Evolutionary conservation across 1,284 basidiomycete genomes (phyloP).

Genomic region (Puccinia polysora): DNA sequence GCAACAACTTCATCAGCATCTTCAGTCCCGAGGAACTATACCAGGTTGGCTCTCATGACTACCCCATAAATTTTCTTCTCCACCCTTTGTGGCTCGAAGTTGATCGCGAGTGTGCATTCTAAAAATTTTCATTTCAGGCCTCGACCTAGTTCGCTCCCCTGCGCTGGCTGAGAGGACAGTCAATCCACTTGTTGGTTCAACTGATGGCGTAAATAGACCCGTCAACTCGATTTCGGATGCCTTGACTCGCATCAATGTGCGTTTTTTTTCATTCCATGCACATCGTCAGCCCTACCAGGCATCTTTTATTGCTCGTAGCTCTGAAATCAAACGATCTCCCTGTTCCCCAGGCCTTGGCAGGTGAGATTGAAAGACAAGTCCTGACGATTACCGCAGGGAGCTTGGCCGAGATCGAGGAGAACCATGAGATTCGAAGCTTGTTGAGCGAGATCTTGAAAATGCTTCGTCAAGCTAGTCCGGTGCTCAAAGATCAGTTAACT

Average conservation of each 20-base stretch:
- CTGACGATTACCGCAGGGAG: too few relatives aligned
- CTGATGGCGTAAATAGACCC: not conserved
- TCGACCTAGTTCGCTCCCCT: not conserved
- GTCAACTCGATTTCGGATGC: not conserved
- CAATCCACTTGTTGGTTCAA: not conserved
- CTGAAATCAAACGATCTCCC: not conserved
- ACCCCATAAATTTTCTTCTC: too few relatives aligned
- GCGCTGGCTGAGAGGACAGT: not conserved
- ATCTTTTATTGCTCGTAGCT: not conserved
- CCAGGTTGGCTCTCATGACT: not conserved
- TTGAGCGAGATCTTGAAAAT: too few relatives aligned
- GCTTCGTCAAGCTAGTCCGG: too few relatives aligned
- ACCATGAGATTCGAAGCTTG: too few relatives aligned
- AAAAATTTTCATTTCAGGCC: not conserved
- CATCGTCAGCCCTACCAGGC: too few relatives aligned
- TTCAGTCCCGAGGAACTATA: not conserved
- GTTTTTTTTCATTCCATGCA: too few relatives aligned
- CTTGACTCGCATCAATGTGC: constrained; percentile 6
- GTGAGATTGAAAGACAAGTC: too few relatives aligned
- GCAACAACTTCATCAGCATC: not conserved
- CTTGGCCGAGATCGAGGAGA: too few relatives aligned
- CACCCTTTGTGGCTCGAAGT: not conserved
- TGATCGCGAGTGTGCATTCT: not conserved
- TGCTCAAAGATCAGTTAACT: constrained; percentile 23
- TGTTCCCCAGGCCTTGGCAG: too few relatives aligned